phyloP scores from a whole-genome alignment of 306 rosid species.

The Gynostemma pentaphyllum region DNA sequence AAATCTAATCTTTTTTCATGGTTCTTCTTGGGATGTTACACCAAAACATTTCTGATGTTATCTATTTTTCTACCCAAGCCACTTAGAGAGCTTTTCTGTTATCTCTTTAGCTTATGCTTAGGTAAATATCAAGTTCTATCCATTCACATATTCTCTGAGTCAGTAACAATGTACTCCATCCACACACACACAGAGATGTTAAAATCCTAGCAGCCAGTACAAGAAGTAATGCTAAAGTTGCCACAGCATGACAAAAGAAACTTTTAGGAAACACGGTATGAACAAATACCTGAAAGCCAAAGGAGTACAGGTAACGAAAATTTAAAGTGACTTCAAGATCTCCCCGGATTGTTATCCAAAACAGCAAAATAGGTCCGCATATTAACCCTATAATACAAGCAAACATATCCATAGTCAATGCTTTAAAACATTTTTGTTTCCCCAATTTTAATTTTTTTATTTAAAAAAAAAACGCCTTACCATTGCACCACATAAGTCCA shows the following conservation, averaged over 20 bases:
- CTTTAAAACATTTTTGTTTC: neutral
- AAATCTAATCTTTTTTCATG: neutral
- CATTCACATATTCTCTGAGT: neutral
- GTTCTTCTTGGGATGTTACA: neutral
- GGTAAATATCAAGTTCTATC: neutral
- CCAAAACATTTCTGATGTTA: neutral
- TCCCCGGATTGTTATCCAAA: conserved; percentile 50
- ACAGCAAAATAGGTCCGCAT: conserved; percentile 56
- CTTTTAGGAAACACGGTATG: neutral
- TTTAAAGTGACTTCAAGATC: conserved; percentile 36
- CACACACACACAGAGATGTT: no score
- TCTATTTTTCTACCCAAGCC: neutral
- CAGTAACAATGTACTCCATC: no score
- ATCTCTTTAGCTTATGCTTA: neutral
- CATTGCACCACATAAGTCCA: conserved; percentile 88
- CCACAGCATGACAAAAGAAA: neutral
- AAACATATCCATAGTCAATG: conserved; percentile 4
- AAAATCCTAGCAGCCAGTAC: neutral
- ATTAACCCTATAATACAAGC: conserved; percentile 34
- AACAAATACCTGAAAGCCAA: conserved; percentile 59
- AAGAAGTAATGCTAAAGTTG: neutral
- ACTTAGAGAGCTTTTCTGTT: neutral
- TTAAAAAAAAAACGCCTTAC: conserved; percentile 22
- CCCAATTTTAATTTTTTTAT: no score
- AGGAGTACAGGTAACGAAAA: conserved; percentile 38